These are phyloP conservation scores for Mycosphaerella arachidis DNA, from an alignment of 2,329 filamentous ascomycete species.

Conservation along the genomic window DNA sequence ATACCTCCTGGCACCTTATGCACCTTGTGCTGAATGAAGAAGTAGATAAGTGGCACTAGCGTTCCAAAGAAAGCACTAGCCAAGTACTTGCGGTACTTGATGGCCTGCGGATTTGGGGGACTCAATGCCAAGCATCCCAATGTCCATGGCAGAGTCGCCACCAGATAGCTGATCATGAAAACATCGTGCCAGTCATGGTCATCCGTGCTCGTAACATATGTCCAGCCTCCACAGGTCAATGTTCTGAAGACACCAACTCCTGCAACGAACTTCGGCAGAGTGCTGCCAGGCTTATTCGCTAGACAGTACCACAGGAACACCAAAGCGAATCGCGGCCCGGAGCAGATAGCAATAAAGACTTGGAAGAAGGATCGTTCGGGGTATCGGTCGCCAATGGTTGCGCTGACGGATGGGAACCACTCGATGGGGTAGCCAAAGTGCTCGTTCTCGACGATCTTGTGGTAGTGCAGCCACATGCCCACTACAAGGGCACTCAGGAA, in stretches of 20 bases:
- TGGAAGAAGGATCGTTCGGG: constrained; percentile 96
- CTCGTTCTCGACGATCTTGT: constrained; percentile 97
- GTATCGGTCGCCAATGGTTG: constrained; percentile 95
- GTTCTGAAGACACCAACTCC: constrained; percentile 80
- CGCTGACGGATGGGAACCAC: constrained; percentile 43
- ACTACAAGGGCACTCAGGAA: constrained; percentile 83
- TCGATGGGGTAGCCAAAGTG: constrained; percentile 56
- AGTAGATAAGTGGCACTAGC: constrained; percentile 85
- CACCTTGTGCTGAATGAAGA: constrained; percentile 98
- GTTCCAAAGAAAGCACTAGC: constrained; percentile 84
- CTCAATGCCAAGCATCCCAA: constrained; percentile 83
- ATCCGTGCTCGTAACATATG: constrained; percentile 96
- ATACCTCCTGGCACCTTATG: constrained; percentile 90
- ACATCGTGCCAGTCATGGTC: constrained; percentile 99
- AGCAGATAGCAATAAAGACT: constrained; percentile 94
- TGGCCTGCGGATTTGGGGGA: constrained; percentile 72
- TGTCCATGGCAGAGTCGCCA: constrained; percentile 93
- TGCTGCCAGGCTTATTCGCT: constrained; percentile 65
- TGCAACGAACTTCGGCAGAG: constrained; percentile 75
- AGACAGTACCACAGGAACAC: constrained; percentile 90
- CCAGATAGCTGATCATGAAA: constrained; percentile 97
- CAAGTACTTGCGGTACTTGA: constrained; percentile 85
- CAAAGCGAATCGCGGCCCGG: constrained; percentile 86
- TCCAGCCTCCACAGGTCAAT: constrained; percentile 94
- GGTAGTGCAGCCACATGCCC: constrained; percentile 75